Conservation (phyloP, 257 asterid species). For the Thymus quinquecostatus region DNA sequence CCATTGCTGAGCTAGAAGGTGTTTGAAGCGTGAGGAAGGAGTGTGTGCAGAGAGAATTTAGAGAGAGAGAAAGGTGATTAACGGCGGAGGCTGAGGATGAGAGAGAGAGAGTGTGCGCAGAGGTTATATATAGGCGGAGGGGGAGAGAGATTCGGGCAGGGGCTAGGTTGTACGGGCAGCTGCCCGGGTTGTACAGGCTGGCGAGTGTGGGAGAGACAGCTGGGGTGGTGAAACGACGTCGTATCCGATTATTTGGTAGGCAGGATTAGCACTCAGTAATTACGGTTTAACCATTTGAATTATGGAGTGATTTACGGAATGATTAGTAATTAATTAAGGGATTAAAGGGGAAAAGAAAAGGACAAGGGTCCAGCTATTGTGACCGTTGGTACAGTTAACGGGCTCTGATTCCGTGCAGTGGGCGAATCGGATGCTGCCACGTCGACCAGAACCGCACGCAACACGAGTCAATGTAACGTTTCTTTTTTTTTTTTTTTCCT, state of each 20-base stretch:
- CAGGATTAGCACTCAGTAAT: slow-evolving; percentile 5
- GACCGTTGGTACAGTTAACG: slow-evolving; percentile 32
- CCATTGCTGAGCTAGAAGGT: slow-evolving; percentile 44
- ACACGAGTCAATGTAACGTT: slow-evolving; percentile 29
- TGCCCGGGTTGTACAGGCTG: slow-evolving; percentile 48
- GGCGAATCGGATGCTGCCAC: slow-evolving; percentile 29
- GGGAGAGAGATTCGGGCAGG: slow-evolving; percentile 43
- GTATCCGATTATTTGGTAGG: slow-evolving; percentile 9
- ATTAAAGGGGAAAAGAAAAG: background rate
- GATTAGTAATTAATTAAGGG: background rate
- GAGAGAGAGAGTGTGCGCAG: background rate
- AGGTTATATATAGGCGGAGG: slow-evolving; percentile 26
- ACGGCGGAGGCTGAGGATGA: slow-evolving; percentile 24
- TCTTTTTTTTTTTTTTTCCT: background rate
- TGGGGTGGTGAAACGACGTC: slow-evolving; percentile 32
- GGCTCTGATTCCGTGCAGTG: slow-evolving; percentile 28
- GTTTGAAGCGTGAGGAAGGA: background rate
- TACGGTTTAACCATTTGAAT: background rate
- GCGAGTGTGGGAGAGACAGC: slow-evolving; percentile 40
- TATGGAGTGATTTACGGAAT: slow-evolving; percentile 24
- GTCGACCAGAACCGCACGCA: slow-evolving; percentile 2
- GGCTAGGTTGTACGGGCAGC: slow-evolving; percentile 48
- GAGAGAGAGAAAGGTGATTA: slow-evolving; percentile 6
- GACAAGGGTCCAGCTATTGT: slow-evolving; percentile 27
- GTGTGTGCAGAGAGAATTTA: background rate